These are phyloP conservation scores for Brassica carinata DNA, from an alignment of 345 rosid genomes.

Conservation along the genomic window DNA sequence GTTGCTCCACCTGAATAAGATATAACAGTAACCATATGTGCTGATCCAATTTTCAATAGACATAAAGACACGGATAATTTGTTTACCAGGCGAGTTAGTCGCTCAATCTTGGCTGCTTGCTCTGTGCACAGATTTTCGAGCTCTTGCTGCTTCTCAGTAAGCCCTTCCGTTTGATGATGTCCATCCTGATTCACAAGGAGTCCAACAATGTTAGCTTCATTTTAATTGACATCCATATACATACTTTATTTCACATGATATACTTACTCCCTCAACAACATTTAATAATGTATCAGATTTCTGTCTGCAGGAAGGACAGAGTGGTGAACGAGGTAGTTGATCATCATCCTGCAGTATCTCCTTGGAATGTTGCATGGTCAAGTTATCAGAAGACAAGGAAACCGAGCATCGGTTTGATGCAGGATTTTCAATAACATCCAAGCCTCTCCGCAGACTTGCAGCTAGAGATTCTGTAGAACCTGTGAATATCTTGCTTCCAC, in stretches of 20 bases:
- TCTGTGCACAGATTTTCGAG: constrained; percentile 69
- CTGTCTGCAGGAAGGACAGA: constrained; percentile 73
- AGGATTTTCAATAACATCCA: constrained; percentile 77
- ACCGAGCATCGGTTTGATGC: constrained; percentile 63
- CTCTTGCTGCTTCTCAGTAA: constrained; percentile 53
- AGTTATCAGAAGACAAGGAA: constrained; percentile 77
- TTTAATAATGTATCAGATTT: constrained; percentile 43
- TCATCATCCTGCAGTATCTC: constrained; percentile 51
- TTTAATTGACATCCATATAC: neutral
- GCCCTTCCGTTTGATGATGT: constrained; percentile 38
- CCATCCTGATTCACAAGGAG: constrained; percentile 48
- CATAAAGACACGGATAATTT: constrained; percentile 3
- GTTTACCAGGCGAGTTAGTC: constrained; percentile 60
- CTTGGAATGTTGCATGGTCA: constrained; percentile 61
- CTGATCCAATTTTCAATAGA: constrained; percentile 12
- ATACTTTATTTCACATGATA: constrained; percentile 28
- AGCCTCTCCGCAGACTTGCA: constrained; percentile 90
- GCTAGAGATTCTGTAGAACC: constrained; percentile 84
- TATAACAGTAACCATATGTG: constrained; percentile 17
- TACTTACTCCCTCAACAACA: constrained; percentile 57
- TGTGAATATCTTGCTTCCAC: constrained; percentile 65
- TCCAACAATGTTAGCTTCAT: constrained; percentile 15
- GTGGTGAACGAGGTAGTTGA: constrained; percentile 35
- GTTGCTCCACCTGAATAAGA: constrained; percentile 57
- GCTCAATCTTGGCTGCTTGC: constrained; percentile 83